Evolutionary conservation across 1,284 basidiomycete species (phyloP), one percentile per base, ranked within the genome.

Genomic region (Volvariella surrecta): DNA sequence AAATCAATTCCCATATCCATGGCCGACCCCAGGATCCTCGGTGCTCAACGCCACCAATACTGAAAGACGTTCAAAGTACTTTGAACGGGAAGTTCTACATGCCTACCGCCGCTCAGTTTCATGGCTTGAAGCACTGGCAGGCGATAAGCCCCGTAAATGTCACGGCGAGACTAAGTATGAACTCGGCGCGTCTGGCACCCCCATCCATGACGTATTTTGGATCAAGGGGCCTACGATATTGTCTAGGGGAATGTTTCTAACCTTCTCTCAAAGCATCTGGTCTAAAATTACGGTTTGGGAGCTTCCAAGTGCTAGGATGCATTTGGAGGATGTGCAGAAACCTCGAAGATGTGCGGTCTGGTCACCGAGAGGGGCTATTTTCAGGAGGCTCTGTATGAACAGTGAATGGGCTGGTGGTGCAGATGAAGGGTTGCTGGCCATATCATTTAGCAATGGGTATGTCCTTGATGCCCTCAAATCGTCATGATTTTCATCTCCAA

Each of bases 251-350:
- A 28, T 28, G 24, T 45, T 82, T 9, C 45, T 77, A 42, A 74
- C 74, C 2, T 63, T 76, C 7, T 76, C 76, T 7, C 71, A 73
- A 46, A 68, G 69, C 3, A 73, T 82, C 39, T 83, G 79, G 79
- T 64, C 63, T 20, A 61, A 64, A 18, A 54, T 82, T 40, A 63
- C 64, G 1, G 55, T 77, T 19, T 79, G 80, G 75, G 65, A 74
- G 45, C 52, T 74, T 45, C 48, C 50, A 44, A 35, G 41, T 9
- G 46, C 19, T 16, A n/a, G n/a, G n/a, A n/a, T n/a, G n/a, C n/a
- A n/a, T 34, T 37, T 15, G 48, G 34, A 35, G 17, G 45, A 43
- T 28, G 24, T 28, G 2, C 32, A 28, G 13, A 2, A 19, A 10
- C 45, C 51, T 8, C 38, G 49, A 21, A 58, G 67, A 55, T 50